These are phyloP conservation scores for Eucalyptus polybractea DNA, from an alignment of 345 rosid genomes.

Conservation along the genomic window DNA sequence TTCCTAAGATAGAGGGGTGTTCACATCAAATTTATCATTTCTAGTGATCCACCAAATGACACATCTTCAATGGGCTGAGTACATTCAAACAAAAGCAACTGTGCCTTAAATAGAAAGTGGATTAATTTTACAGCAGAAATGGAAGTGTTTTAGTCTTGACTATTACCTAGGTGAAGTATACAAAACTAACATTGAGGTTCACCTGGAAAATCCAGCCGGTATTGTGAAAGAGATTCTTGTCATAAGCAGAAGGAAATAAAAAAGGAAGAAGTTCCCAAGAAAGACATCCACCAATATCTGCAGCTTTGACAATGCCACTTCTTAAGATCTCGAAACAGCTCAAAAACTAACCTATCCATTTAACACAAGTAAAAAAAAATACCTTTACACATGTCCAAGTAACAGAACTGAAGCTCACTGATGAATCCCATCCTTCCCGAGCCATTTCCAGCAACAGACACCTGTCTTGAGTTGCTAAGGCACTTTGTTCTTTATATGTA, in stretches of 20 bases:
- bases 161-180: neutral
- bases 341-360: neutral
- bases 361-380: neutral
- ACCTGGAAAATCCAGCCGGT: slow-evolving; percentile 32
- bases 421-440: slow-evolving; percentile 21
- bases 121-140: neutral
- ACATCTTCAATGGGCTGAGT: neutral
- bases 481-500: neutral
- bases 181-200: neutral
- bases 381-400: slow-evolving; percentile 30
- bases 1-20: neutral
- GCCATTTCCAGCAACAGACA: slow-evolving; percentile 28
- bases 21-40: neutral
- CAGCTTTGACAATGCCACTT: neutral
- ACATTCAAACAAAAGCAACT: neutral
- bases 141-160: neutral
- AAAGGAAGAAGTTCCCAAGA: slow-evolving; percentile 48
- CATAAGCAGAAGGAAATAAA: slow-evolving; percentile 26
- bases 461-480: slow-evolving; percentile 53
- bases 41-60: neutral
- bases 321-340: neutral
- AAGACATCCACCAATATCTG: slow-evolving; percentile 49
- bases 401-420: slow-evolving; percentile 18
- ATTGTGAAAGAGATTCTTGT: slow-evolving; percentile 22
- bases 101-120: neutral